Percentiles rank a stretch among this genome's conserved stretches.
phyloP scores from a whole-genome alignment of 1,284 basidiomycete species.

The Meripilus lineatus region DNA sequence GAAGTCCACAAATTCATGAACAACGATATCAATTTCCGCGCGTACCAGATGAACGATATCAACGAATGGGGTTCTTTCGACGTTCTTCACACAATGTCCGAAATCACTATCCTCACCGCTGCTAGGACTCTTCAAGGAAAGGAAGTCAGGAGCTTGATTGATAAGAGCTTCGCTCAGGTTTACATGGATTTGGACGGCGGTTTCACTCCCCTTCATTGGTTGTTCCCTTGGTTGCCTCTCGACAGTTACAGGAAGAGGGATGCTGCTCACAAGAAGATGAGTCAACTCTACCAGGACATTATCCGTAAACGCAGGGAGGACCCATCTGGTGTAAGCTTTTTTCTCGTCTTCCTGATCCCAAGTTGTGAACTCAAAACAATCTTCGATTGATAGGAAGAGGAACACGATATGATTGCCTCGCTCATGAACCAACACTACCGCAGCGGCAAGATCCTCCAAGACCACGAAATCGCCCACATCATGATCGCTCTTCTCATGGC shows the following conservation, averaged over 20 bases:
- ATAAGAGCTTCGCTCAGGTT: constrained; percentile 83
- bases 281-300: constrained; percentile 89
- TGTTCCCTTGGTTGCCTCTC: constrained; percentile 92
- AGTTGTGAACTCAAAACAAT: background rate
- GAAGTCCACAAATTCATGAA: constrained; percentile 76
- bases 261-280: constrained; percentile 89
- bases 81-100: constrained; percentile 72
- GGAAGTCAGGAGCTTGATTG: constrained; percentile 78
- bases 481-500: constrained; percentile 97
- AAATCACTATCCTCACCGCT: constrained; percentile 95
- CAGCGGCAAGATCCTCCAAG: constrained; percentile 72
- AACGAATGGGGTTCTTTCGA: constrained; percentile 75
- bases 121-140: constrained; percentile 89
- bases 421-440: constrained; percentile 87
- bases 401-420: constrained; percentile 92
- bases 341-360: background rate
- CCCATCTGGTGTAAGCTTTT: constrained; percentile 36
- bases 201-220: constrained; percentile 89
- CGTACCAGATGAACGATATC: constrained; percentile 56
- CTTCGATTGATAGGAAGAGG: constrained; percentile 40
- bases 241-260: constrained; percentile 88
- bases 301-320: constrained; percentile 70
- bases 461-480: constrained; percentile 95
- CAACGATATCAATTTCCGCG: constrained; percentile 55
- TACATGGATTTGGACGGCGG: constrained; percentile 93